Evolutionary conservation across 1,284 basidiomycete species (phyloP), one percentile per base, ranked within the genome.

Genomic region (Apiotrichum siamense): DNA sequence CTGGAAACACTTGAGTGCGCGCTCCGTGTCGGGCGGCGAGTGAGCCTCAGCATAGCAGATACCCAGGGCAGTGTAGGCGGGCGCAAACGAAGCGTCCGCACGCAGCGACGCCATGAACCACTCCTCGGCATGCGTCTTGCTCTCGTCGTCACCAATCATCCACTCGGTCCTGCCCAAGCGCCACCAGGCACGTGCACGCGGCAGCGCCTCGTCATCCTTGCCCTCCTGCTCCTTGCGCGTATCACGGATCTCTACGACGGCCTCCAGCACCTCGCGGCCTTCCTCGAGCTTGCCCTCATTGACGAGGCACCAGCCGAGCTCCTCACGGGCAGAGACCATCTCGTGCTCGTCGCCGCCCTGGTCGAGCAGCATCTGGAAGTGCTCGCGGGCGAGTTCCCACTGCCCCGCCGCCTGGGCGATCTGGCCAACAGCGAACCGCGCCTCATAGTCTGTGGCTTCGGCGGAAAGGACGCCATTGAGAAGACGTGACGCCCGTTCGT

Each of bases 1-100:
- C 65, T 98, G 93, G 76, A 97, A 97, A 69, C 96, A 98, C 69
- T 94, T 94, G 17, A 88, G 86, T 1, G 94, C 87, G 37, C 94
- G 83, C 11, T 82, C 81, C 10, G 82, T 82, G 71, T 98, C 93
- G 0, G 84, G 81, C 1, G 90, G 88, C 13, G 77, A 75, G 13
- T 81, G 74, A 47, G 78, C 78, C 47, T 89, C 85, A 18, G 81
- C 75, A 69, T 98, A 98, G 74, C 92, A 94, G 44, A 89, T 77
- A 9, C 96, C 96, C 10, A 99, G 81, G 1, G 91, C 88, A 0
- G 94, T 96, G 72, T 93, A 98, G 0, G 93, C 83, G 0, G 96
- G 85, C 0, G 94, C 92, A 68, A 85, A 97, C 3, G 81, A 78
- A 0, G 86, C 74, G 49, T 81, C 81, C 25, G 80, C 83, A 69